These are phyloP conservation scores for Blastocystis sp. DNA, from an alignment of 352 stramenopile genomes.

Conservation along the genomic window DNA sequence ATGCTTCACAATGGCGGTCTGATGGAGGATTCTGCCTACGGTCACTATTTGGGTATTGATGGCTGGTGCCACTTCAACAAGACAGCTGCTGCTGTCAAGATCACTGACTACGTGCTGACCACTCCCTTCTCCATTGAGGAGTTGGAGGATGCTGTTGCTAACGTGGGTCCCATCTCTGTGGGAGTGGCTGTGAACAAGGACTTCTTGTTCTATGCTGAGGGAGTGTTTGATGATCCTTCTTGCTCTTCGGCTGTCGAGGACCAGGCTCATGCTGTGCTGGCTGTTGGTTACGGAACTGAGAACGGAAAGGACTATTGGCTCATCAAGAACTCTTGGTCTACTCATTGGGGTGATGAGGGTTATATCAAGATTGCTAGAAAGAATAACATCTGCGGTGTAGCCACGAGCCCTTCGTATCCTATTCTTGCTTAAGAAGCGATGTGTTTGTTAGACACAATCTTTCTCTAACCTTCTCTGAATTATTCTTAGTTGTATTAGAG, in stretches of 20 bases:
- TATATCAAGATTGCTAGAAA: slow-evolving; percentile 83
- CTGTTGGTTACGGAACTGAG: slow-evolving; percentile 77
- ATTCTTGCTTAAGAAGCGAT: slow-evolving; percentile 68
- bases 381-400: slow-evolving; percentile 87
- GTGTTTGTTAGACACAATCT: not conserved
- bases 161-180: slow-evolving; percentile 76
- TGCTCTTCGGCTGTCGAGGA: slow-evolving; percentile 83
- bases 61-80: slow-evolving; percentile 80
- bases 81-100: slow-evolving; percentile 70
- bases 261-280: slow-evolving; percentile 82
- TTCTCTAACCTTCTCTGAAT: not conserved
- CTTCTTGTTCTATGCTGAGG: slow-evolving; percentile 80
- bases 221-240: slow-evolving; percentile 75
- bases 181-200: slow-evolving; percentile 75
- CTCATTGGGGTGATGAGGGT: slow-evolving; percentile 82
- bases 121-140: slow-evolving; percentile 46
- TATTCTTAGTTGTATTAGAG: not conserved
- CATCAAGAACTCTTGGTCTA: slow-evolving; percentile 88
- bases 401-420: slow-evolving; percentile 77
- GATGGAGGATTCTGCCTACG: slow-evolving; percentile 76
- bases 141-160: slow-evolving; percentile 71
- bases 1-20: slow-evolving; percentile 63
- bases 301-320: slow-evolving; percentile 83
- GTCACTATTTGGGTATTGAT: slow-evolving; percentile 76
- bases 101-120: slow-evolving; percentile 62